Evolutionary conservation across 2,329 filamentous ascomycete genomes (phyloP).

Genomic region (Akanthomyces uredinophilus): DNA sequence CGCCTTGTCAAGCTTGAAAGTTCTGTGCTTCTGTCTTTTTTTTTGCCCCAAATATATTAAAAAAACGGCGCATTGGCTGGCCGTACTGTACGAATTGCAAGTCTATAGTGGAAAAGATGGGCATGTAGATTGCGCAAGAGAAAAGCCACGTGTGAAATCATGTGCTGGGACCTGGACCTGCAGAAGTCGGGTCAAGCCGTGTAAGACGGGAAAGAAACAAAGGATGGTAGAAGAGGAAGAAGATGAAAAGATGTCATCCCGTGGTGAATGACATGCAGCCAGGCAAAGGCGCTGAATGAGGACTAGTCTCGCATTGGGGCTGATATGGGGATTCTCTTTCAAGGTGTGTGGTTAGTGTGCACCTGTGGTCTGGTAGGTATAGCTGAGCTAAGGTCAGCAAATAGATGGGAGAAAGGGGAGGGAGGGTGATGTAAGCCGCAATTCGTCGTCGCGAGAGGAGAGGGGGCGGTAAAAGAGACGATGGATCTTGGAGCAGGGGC

Average conservation of each 20-base stretch:
- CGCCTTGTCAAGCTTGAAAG: too few species aligned
- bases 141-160: too few species aligned
- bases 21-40: too few species aligned
- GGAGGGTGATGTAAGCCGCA: neutral
- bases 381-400: neutral
- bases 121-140: too few species aligned
- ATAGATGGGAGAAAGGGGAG: too few species aligned
- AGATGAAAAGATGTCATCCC: neutral
- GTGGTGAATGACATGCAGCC: neutral
- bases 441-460: too few species aligned
- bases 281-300: neutral
- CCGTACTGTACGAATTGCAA: too few species aligned
- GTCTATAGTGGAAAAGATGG: too few species aligned
- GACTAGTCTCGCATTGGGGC: neutral
- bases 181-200: neutral
- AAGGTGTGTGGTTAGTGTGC: neutral
- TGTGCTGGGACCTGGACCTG: too few species aligned
- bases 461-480: neutral
- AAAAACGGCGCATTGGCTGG: too few species aligned
- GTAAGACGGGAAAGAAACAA: slow-evolving; percentile 7
- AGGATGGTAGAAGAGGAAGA: neutral
- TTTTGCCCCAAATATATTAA: too few species aligned
- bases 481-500: too few species aligned
- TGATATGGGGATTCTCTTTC: neutral
- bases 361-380: neutral